Base-by-base conservation (phyloP, 345 rosid species). In the Capsella bursapastoris region DNA sequence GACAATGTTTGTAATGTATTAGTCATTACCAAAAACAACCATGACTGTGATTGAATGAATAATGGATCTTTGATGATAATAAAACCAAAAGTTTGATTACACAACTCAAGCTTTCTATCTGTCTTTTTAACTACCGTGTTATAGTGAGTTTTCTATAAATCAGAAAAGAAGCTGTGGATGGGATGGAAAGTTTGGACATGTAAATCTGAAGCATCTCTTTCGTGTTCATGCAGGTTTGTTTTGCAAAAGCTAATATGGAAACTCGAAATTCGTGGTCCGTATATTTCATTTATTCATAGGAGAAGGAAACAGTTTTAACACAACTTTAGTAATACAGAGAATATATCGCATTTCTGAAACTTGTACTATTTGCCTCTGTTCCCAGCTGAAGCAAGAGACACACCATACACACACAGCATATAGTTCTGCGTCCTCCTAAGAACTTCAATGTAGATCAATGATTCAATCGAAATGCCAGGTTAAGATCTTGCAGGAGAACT, bases 211-310 rank as follows among this genome's bases (percentile, higher is more conserved):
- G 82, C 86, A 82, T 92, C 86, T 89, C 82, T 89, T 89, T 89
- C 88, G 70, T 89, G 90, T 85, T 86, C 83, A 78, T 92, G 99
- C 99, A 95, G 99, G 97, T 95, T 82, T 90, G 85, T 89, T 89
- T 78, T 85, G 87, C 85, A 86, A 85, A 86, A 81, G 97, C 96
- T 90, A 90, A 86, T 81, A 83, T 78, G 90, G 95, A 85, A 74
- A 44, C 77, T 78, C 81, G 77, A 78, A 22, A 78, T 86, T 79
- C 82, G 86, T 72, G 83, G 53, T 86, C 95, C 88, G 87, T 85
- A 81, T 79, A 89, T 83, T 78, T 85, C 82, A 56, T 81, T 84
- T 75, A 64, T 78, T 78, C 77, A 58, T 78, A 78, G 69, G 35
- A 66, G 68, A 71, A 71, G 68, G 68, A 78, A 5, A 55, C 74